Evolutionary conservation across 495 filamentous ascomycete genomes (phyloP), one percentile per base, ranked within the genome.

Genomic region (Aspergillus carlsbadensis): DNA sequence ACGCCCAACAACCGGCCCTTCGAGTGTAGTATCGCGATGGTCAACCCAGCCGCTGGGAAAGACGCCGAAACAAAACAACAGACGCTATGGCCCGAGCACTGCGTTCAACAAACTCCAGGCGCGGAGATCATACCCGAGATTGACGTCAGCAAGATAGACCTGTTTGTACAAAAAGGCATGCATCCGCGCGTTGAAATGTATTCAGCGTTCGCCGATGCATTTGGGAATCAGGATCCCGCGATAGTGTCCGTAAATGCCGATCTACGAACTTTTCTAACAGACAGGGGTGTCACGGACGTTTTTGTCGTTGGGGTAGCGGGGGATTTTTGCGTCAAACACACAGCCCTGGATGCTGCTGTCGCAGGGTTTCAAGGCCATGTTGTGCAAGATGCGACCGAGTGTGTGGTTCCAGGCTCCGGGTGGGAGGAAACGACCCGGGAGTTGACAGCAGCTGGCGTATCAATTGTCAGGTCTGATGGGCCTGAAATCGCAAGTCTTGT

Each of bases 11-110:
- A 88, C 62, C 65, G 71, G 41, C 83, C 94, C 3, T 96, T 90
- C 67, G 65, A 73, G 24, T 84, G 84, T 45, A 76, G 64, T 45
- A 73, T 84, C 50, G 82, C 73, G 7, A 83, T 96, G 65, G 66
- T 65, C 39, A 93, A 96, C 67, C 88, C 88, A 0, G 68, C 69
- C 0, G 75, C 76, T 0, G 60, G 71, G 48, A 86, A 91, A 68
- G 63, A 80, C 15, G 46, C 70, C 0, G 86, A 92, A 63, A 81
- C 72, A 15, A 85, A 88, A 68, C 69, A 74, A 31, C 89, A 87
- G 54, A 79, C 78, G 2, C 80, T 98, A 6, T 98, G 94, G 94
- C 94, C 94, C 0, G 80, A 81, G 6, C 94, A 98, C 75, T 98
- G 94, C 72, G 79, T 97, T 7, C 85, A 88, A 60, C 76, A 75